Evolutionary conservation across 345 rosid species (phyloP).

Genomic region (Aquilaria sinensis): DNA sequence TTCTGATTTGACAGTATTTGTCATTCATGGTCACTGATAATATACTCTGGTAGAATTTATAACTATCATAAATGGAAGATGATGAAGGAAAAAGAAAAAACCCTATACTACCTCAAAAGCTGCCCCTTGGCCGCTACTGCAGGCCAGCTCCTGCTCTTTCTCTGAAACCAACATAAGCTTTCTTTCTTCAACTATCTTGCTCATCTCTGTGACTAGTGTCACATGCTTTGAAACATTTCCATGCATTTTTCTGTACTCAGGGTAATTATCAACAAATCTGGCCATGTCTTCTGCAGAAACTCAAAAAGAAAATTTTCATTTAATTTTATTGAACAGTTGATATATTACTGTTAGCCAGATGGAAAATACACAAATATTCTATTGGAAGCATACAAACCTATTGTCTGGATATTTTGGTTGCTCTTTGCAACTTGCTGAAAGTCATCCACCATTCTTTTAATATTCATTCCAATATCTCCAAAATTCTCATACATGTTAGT

Average conservation of each 20-base stretch:
- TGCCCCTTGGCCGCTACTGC: conserved; percentile 97
- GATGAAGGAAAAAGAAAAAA: neutral
- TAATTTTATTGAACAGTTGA: no score
- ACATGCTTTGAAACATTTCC: conserved; percentile 98
- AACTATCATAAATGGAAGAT: neutral
- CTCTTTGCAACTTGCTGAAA: conserved; percentile 97
- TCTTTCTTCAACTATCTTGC: conserved; percentile 88
- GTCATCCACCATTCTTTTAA: conserved; percentile 95
- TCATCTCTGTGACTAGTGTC: conserved; percentile 93
- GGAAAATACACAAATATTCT: conserved; percentile 1
- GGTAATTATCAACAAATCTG: conserved; percentile 94
- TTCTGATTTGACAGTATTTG: no score
- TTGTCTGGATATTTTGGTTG: conserved; percentile 90
- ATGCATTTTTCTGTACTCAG: conserved; percentile 94
- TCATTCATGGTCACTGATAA: no score
- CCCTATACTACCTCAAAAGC: conserved; percentile 76
- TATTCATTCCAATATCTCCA: conserved; percentile 98
- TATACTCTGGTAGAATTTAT: neutral
- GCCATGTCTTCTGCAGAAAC: conserved; percentile 91
- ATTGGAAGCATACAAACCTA: conserved; percentile 46
- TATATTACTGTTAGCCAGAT: neutral
- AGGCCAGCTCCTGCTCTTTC: conserved; percentile 96
- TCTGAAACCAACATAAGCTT: conserved; percentile 92
- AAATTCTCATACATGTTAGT: conserved; percentile 90
- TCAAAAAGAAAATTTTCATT: conserved; percentile 12